Base-by-base conservation (phyloP, 352 stramenopile genomes). In the Phytophthora aleatoria region DNA sequence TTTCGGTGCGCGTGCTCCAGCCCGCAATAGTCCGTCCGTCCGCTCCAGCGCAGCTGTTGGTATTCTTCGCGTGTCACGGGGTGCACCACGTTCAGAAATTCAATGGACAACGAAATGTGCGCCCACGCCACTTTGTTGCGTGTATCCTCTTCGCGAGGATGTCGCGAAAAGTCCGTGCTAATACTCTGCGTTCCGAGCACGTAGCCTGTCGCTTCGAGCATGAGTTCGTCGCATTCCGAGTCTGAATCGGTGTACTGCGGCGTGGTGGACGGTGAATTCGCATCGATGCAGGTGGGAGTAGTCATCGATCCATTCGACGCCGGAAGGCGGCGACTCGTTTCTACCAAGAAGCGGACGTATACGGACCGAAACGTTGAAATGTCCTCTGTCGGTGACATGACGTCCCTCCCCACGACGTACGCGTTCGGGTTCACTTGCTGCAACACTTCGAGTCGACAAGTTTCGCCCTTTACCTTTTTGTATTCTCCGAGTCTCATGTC, bases 181-280 rank as follows among this genome's bases (percentile, higher is more conserved):
- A 79, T 39, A 57, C 70, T 78, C 31, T 82, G 76, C n/a, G 76
- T 69, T 10, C 73, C 76, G 1, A 84, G 57, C 1, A 84, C 58
- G 42, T 69, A 82, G 5, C 70, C 73, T 13, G 49, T 67, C 13
- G 61, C 63, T 52, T 65, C 38, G 0, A 71, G 61, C 55, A 61
- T 62, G 2, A 62, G 24, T 8, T 63, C 60, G 3, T 61, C 61
- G 5, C 8, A 28, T 2, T 64, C 55, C 49, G 53, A 68, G 41
- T 68, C 52, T 12, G 57, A 67, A 28, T 55, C 49, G 1, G 48
- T n/a, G 13, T 57, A 61, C 43, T 50, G 51, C 12, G 59, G 52
- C 0, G 52, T 58, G 0, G 59, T 73, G 1, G 42, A 57, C 0
- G 59, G 64, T 1, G 52, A 45, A 58, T 35, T 69, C 1, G 57